Evolutionary conservation across 306 rosid species (phyloP), one percentile per base, ranked within the genome.

Genomic region (Luffa aegyptiaca): DNA sequence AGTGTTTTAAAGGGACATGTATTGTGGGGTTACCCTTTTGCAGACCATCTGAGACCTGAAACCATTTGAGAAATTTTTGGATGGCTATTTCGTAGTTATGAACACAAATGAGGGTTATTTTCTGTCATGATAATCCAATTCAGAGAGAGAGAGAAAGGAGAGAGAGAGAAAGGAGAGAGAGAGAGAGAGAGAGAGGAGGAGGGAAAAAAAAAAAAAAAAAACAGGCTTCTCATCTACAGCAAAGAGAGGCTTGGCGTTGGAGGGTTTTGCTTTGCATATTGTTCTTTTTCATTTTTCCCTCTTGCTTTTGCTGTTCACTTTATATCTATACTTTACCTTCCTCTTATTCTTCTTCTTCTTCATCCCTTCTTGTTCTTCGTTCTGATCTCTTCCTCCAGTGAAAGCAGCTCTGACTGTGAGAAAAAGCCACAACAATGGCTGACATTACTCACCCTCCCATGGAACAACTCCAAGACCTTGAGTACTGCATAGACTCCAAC

Each of bases 381-480:
- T 61, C 89, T 82, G 66, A 45, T 80, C 18, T 57, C 26, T 26
- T 58, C 21, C 42, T 41, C 7, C 16, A 41, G 8, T 45, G 75
- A 82, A 73, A 84, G 41, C 70, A 59, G 84, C 64, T 70, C 41
- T 85, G 66, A 70, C 64, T 75, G 51, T 83, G 70, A 69, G 69
- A 84, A 65, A 8, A 17, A 80, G 48, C 89, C 86, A 84, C 87
- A 39, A 17, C 93, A 88, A 95, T 95, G 98, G 93, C 97, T 5
- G 97, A 95, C 90, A 92, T 92, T 79, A 92, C 89, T 77, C 98
- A 95, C 88, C 87, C 77, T 31, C 98, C 98, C 82, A 95, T 95
- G 98, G 98, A 95, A 82, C 98, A 95, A 79, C 97, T 95, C 71
- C 97, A 95, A 82, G 98, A 95, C 93, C 98, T 95, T 75, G 97